phyloP scores from a whole-genome alignment of 257 asterid genomes.

The Ligustrum vulgare region DNA sequence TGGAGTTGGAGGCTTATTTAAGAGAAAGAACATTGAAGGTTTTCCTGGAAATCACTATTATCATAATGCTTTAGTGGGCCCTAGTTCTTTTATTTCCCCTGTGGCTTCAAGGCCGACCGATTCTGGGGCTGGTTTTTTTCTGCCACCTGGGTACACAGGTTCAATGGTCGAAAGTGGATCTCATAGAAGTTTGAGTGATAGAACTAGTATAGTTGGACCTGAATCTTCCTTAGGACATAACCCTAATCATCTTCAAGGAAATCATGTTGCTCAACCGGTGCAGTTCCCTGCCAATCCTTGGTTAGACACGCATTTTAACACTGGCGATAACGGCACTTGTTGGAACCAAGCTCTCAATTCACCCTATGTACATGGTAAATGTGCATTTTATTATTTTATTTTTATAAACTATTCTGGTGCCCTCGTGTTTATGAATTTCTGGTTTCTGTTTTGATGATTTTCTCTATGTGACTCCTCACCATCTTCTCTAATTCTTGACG shows the following conservation, averaged over 20 bases:
- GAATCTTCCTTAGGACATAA: conserved; percentile 46
- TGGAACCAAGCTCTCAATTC: conserved; percentile 61
- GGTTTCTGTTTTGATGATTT: conserved; percentile 16
- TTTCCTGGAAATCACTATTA: conserved; percentile 36
- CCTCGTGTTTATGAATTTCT: conserved; percentile 12
- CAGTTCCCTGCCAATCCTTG: conserved; percentile 62
- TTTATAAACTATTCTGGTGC: conserved; percentile 2
- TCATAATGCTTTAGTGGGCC: conserved; percentile 44
- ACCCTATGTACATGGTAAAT: conserved; percentile 50
- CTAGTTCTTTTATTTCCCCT: conserved; percentile 57
- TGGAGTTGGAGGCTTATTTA: conserved; percentile 43
- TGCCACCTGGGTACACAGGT: conserved; percentile 33
- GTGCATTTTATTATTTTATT: not conserved
- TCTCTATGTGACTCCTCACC: conserved; percentile 2
- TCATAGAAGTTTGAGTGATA: conserved; percentile 44
- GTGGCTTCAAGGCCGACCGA: conserved; percentile 34
- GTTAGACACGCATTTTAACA: conserved; percentile 54
- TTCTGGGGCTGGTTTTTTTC: conserved; percentile 36
- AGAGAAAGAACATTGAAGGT: conserved; percentile 64
- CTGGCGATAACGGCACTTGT: conserved; percentile 47
- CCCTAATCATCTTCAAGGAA: conserved; percentile 51
- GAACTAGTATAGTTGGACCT: conserved; percentile 40
- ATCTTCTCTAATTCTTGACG: conserved; percentile 19
- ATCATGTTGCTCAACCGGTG: conserved; percentile 48
- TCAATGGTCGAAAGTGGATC: conserved; percentile 31